Base-by-base conservation (phyloP, 441 rosid genomes). In the Dalechampia spathulata region DNA sequence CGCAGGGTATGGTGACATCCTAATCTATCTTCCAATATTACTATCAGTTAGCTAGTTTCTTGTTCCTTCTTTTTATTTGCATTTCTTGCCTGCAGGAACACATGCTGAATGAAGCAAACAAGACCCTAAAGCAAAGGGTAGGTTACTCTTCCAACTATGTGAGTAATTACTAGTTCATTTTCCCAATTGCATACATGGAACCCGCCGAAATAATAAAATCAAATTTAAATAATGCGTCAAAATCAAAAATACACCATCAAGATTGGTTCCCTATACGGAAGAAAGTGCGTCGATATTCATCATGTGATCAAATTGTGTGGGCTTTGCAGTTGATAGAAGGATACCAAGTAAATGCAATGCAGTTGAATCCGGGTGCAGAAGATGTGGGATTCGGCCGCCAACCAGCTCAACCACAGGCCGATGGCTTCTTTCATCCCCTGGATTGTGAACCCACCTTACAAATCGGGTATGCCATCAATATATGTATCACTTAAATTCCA, bases 371-470 rank as follows among this genome's bases (percentile, higher is more conserved):
- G 1, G 73, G 63, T 49, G 71, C 59, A 34, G 92, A 88, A 70
- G 95, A 83, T 20, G 58, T 81, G 5, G 91, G 71, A 11, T 86
- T 73, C 38, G 77, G 70, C 23, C 73, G 80, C 34, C 83, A 82
- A 52, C 77, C 66, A 55, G 58, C 58, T 60, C 90, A 75, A 25
- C 80, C 78, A 51, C 92, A 80, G 45, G 71, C 70, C n/a, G 92
- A 86, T 44, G 78, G 61, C 55, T 83, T 92, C 77, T 92, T 77
- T 41, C 97, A 89, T 56, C 92, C 83, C n/a, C 49, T 89, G 78
- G 92, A 85, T 9, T 92, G 93, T 60, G 96, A 92, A 52, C 96
- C 99, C 34, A 86, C 96, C 16, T 73, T 88, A 64, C 98, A 92
- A 49, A 88, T 92, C 16, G 96, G 98, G 98, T 92, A 82, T 23